These are phyloP conservation scores for Pichia norvegensis DNA, from an alignment of 1,139 yeast species.

Conservation along the genomic window DNA sequence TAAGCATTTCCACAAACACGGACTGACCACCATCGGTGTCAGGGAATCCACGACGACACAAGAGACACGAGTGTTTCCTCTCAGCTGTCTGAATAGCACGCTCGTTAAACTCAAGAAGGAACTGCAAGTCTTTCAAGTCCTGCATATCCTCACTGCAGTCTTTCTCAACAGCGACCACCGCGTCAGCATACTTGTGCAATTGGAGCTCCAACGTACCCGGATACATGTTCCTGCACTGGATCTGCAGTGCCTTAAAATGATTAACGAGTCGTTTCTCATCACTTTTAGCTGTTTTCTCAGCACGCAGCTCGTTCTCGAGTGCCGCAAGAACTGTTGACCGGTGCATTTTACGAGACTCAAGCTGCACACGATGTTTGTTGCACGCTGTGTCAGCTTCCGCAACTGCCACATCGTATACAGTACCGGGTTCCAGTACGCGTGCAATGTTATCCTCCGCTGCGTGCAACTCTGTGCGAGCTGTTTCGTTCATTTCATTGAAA, in stretches of 20 bases:
- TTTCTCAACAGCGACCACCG: slow-evolving; percentile 49
- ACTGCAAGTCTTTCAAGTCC: slow-evolving; percentile 55
- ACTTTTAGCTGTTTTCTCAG: slow-evolving; percentile 2
- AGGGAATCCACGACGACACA: slow-evolving; percentile 59
- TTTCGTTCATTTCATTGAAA: slow-evolving; percentile 32
- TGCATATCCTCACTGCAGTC: slow-evolving; percentile 54
- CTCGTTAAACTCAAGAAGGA: slow-evolving; percentile 55
- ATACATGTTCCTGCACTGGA: slow-evolving; percentile 5
- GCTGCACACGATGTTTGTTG: slow-evolving; percentile 2
- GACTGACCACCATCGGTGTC: slow-evolving; percentile 17
- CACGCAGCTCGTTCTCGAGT: slow-evolving; percentile 1
- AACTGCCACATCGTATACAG: background rate
- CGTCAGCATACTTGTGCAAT: slow-evolving; percentile 35
- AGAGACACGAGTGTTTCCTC: slow-evolving; percentile 46
- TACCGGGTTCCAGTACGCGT: background rate
- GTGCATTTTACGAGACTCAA: slow-evolving; percentile 3
- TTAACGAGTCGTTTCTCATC: background rate
- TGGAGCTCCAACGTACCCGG: slow-evolving; percentile 30
- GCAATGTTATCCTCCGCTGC: slow-evolving; percentile 1
- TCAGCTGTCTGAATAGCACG: slow-evolving; percentile 59
- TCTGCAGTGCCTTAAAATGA: background rate
- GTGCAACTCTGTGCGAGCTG: slow-evolving; percentile 6
- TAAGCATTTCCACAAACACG: slow-evolving; percentile 21
- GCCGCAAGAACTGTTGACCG: slow-evolving; percentile 2
- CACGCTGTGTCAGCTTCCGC: slow-evolving; percentile 1